Percentiles rank a stretch among this genome's conserved stretches.
These are phyloP conservation scores for Penstemon newberryi DNA, from an alignment of 257 asterid species.

Conservation along the genomic window DNA sequence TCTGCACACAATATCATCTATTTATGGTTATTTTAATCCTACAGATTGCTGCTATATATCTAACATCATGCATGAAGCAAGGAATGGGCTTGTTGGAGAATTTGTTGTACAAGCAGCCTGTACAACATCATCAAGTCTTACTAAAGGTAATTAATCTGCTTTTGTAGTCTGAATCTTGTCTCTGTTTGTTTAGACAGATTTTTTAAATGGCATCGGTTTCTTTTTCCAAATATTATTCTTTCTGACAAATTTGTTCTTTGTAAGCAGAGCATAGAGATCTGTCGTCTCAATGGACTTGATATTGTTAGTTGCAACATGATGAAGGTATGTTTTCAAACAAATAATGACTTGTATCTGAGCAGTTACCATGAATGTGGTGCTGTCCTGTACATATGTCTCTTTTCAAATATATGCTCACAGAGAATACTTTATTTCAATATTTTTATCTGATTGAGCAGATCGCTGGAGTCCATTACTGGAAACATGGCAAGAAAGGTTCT, in stretches of 20 bases:
- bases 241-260: slow-evolving; percentile 22
- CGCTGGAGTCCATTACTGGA: slow-evolving; percentile 90
- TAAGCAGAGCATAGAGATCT: slow-evolving; percentile 84
- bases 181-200: slow-evolving; percentile 17
- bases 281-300: slow-evolving; percentile 85
- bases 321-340: slow-evolving; percentile 62
- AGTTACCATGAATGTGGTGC: slow-evolving; percentile 19
- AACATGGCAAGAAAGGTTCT: slow-evolving; percentile 90
- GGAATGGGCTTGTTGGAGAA: slow-evolving; percentile 82
- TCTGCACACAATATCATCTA: slow-evolving; percentile 2
- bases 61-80: slow-evolving; percentile 78
- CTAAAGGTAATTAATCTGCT: slow-evolving; percentile 54
- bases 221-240: slow-evolving; percentile 15
- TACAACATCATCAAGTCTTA: slow-evolving; percentile 73
- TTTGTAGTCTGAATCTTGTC: slow-evolving; percentile 10
- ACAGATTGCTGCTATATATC: slow-evolving; percentile 87
- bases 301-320: slow-evolving; percentile 57
- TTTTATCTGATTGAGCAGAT: slow-evolving; percentile 48
- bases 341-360: slow-evolving; percentile 3
- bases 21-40: slow-evolving; percentile 28
- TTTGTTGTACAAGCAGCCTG: slow-evolving; percentile 76
- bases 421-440: slow-evolving; percentile 14
- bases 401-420: slow-evolving; percentile 19
- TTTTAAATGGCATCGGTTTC: slow-evolving; percentile 20
- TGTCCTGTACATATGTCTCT: slow-evolving; percentile 19